These are phyloP conservation scores for Sordaria brevicollis DNA, from an alignment of 495 filamentous ascomycete species.

Conservation along the genomic window DNA sequence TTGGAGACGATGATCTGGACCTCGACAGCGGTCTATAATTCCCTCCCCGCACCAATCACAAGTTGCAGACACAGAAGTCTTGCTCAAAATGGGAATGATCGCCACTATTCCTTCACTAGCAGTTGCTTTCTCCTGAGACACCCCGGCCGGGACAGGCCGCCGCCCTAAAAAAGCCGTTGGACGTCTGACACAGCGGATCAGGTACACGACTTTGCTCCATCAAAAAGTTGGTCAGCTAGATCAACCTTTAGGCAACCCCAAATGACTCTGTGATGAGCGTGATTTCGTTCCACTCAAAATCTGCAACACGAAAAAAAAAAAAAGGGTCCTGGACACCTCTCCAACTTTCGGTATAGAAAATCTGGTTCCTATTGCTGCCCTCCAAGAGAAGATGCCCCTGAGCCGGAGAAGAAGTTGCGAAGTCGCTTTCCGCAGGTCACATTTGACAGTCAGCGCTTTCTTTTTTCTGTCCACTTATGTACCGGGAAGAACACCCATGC, in stretches of 20 bases:
- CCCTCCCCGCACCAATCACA: background rate
- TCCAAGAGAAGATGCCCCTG: no score
- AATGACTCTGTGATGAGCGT: background rate
- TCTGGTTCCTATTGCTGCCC: no score
- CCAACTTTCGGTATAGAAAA: no score
- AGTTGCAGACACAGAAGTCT: background rate
- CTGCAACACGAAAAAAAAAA: no score
- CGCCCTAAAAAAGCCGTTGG: background rate
- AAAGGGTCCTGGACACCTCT: no score
- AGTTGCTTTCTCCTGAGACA: background rate
- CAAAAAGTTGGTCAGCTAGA: background rate
- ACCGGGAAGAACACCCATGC: background rate
- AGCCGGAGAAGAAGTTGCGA: background rate
- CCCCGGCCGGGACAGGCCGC: background rate
- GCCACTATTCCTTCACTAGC: background rate
- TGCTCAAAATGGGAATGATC: background rate
- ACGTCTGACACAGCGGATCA: no score
- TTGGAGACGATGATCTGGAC: background rate
- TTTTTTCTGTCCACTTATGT: background rate
- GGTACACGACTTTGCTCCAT: no score
- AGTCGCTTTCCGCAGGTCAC: background rate
- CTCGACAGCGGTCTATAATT: background rate
- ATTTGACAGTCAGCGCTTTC: background rate
- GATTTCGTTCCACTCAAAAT: background rate
- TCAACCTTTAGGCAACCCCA: no score